Conservation (phyloP, 2,329 filamentous ascomycete species). For the Pyrenochaeta sp. region DNA sequence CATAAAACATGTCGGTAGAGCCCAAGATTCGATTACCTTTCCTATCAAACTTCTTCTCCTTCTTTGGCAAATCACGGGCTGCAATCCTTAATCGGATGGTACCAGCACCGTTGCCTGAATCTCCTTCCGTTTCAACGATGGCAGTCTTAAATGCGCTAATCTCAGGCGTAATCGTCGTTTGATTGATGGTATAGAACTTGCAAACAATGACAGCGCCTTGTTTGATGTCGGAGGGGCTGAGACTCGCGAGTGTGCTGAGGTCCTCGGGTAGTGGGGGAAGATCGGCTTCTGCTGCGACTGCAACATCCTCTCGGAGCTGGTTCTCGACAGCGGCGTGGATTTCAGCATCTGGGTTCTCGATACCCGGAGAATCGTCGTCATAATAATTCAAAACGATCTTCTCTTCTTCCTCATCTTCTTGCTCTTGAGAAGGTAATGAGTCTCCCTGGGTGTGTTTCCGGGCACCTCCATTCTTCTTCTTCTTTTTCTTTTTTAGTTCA, state of each 20-base stretch:
- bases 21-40: constrained; percentile 77
- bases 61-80: constrained; percentile 67
- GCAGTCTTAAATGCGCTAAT: constrained; percentile 70
- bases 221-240: constrained; percentile 59
- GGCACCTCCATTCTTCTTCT: constrained; percentile 52
- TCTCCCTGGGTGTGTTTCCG: constrained; percentile 29
- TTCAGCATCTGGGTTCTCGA: constrained; percentile 28
- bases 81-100: constrained; percentile 71
- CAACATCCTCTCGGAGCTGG: constrained; percentile 54
- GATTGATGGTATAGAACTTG: constrained; percentile 68
- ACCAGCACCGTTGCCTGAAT: constrained; percentile 54
- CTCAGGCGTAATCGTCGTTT: constrained; percentile 68
- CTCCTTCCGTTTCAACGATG: constrained; percentile 60
- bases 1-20: constrained; percentile 58
- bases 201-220: constrained; percentile 73
- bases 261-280: constrained; percentile 69
- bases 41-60: constrained; percentile 68
- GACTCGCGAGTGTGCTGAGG: constrained; percentile 58
- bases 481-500: constrained; percentile 62
- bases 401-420: constrained; percentile 51
- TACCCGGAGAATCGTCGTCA: constrained; percentile 31
- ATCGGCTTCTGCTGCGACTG: constrained; percentile 60
- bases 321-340: constrained; percentile 33
- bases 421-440: constrained; percentile 44
- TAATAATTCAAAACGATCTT: constrained; percentile 43